Percentiles rank a stretch among this genome's conserved stretches.
These are phyloP conservation scores for Linnemannia exigua DNA, from an alignment of 192 early-diverging fungal genomes.

Conservation along the genomic window DNA sequence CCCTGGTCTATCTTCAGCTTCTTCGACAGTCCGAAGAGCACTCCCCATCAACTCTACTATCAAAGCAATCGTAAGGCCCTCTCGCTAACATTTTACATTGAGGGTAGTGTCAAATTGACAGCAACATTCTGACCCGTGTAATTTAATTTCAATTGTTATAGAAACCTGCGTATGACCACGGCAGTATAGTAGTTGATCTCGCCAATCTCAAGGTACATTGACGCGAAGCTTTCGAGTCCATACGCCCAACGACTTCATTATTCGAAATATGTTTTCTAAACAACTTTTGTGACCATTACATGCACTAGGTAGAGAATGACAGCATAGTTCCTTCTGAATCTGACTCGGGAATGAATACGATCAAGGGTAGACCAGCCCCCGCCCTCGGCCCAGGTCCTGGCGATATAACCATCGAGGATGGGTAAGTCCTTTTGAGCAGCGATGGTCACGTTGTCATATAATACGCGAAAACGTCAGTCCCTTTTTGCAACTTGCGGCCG, in stretches of 20 bases:
- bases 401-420: slow-evolving; percentile 34
- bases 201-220: slow-evolving; percentile 27
- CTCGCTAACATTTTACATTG: background rate
- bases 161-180: slow-evolving; percentile 25
- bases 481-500: background rate
- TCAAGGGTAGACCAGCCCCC: slow-evolving; percentile 1
- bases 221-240: background rate
- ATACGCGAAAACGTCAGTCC: background rate
- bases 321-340: background rate
- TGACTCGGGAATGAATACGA: background rate
- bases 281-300: background rate
- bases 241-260: background rate
- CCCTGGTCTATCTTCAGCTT: slow-evolving; percentile 22
- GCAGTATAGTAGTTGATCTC: slow-evolving; percentile 44
- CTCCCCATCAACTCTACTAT: slow-evolving; percentile 24
- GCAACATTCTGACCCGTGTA: background rate
- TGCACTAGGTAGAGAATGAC: slow-evolving; percentile 1
- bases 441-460: too few species aligned
- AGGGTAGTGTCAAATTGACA: background rate
- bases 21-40: slow-evolving; percentile 35
- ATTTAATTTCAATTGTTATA: background rate
- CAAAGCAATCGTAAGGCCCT: slow-evolving; percentile 19
- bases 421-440: slow-evolving; percentile 19
- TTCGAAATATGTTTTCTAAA: background rate
- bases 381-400: slow-evolving; percentile 5